Evolutionary conservation across 2,329 filamentous ascomycete species (phyloP), one percentile per base, ranked within the genome.

Genomic region (Beauveria caledonica): DNA sequence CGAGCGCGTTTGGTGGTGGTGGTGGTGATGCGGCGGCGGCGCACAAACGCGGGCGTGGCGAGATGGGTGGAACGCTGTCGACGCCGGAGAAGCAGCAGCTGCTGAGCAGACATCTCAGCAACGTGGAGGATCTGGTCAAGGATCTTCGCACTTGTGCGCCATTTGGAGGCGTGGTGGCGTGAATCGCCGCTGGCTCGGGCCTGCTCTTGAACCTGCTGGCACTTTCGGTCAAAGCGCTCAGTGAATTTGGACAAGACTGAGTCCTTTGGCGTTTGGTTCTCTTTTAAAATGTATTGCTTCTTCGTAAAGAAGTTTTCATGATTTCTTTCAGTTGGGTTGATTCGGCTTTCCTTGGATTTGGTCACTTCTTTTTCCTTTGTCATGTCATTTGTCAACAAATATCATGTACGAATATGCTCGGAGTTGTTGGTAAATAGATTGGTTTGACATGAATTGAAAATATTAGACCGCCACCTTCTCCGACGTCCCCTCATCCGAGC

Each of bases 21-120:
- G 27, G 6, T 7, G 55, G 11, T 13, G 33, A 36, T 36, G 11
- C 36, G 11, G 68, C 71, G 2, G 33, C 19, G n/a, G 29, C n/a
- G 19, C 11, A 40, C 19, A 52, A 36, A 11, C 33, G 33, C 33
- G 33, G 49, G 49, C 49, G 49, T 63, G 72, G 73, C 63, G 75
- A 73, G 50, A 71, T 68, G 58, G 65, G 55, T 45, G 73, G 75
- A 62, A 87, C 81, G n/a, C 82, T 85, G 62, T 85, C 82, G 8
- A 92, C 89, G 11, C 85, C 88, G 65, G 89, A 95, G 72, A 96
- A 96, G 77, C 90, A 94, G 76, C 80, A 80, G 55, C 75, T 95
- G 72, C 77, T 96, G 44, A 89, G 88, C 48, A 81, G 84, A 65
- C 90, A 94, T 72, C 78, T 96, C 69, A 88, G 82, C 72, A 94